A percentile compares a stretch with the other conserved stretches of the same genome.
These are phyloP conservation scores for Colletotrichum shisoi DNA, from an alignment of 2,329 filamentous ascomycete genomes.

Conservation along the genomic window DNA sequence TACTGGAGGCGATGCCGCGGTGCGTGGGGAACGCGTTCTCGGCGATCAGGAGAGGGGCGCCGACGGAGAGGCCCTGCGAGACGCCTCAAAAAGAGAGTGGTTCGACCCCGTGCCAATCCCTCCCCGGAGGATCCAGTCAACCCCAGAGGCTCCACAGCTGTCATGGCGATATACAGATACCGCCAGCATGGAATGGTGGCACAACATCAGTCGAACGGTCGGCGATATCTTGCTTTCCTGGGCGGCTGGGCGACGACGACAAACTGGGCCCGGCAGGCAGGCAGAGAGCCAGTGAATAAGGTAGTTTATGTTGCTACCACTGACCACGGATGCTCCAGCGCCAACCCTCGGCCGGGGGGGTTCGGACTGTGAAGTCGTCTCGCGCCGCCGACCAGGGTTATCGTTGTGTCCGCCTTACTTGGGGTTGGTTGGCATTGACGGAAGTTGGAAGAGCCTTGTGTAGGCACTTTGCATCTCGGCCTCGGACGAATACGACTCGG, in stretches of 20 bases:
- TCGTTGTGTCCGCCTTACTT: background rate
- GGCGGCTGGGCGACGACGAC: background rate
- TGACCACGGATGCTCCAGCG: too few relatives aligned
- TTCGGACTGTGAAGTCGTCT: background rate
- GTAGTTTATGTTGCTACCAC: too few relatives aligned
- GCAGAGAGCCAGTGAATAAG: background rate
- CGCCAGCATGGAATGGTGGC: too few relatives aligned
- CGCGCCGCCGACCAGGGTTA: background rate
- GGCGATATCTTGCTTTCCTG: background rate
- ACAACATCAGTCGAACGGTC: too few relatives aligned
- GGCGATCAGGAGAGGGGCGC: conserved; percentile 47
- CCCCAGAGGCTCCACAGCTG: conserved; percentile 6
- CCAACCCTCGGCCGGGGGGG: too few relatives aligned
- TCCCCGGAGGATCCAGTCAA: background rate
- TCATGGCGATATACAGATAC: too few relatives aligned
- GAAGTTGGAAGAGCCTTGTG: conserved; percentile 1
- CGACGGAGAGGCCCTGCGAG: conserved; percentile 43
- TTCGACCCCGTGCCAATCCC: background rate
- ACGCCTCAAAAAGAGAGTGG: conserved; percentile 39
- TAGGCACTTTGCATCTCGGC: background rate
- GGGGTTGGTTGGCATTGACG: background rate
- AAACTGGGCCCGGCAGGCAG: background rate
- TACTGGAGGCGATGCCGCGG: conserved; percentile 22
- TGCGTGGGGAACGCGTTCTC: conserved; percentile 49
- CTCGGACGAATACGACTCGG: too few relatives aligned